Conservation (phyloP, 306 rosid genomes). For the Trifolium pratense region DNA sequence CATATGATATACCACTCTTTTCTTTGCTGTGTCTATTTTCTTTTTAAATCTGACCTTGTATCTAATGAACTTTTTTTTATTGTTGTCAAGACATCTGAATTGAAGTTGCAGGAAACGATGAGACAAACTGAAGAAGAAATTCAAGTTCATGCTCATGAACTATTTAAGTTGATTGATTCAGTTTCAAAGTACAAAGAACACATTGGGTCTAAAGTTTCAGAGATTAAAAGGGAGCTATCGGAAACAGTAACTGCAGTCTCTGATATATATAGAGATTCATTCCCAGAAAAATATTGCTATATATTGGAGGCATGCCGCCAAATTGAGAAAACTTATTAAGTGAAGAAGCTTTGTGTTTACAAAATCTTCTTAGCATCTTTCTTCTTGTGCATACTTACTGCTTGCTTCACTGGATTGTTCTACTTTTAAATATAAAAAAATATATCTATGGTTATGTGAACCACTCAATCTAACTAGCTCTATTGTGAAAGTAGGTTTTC, state of each 20-base stretch:
- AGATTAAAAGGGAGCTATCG: slow-evolving; percentile 61
- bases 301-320: neutral
- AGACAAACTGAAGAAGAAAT: slow-evolving; percentile 68
- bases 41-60: neutral
- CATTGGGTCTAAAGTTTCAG: slow-evolving; percentile 56
- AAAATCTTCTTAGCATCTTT: neutral
- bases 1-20: neutral
- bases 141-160: slow-evolving; percentile 56
- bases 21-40: neutral
- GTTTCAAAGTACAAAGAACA: slow-evolving; percentile 69
- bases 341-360: neutral
- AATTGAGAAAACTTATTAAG: neutral
- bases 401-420: neutral
- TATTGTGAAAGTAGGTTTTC: neutral
- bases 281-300: slow-evolving; percentile 2
- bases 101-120: slow-evolving; percentile 67
- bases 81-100: slow-evolving; percentile 60
- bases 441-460: neutral
- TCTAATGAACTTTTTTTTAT: slow-evolving; percentile 34
- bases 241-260: slow-evolving; percentile 65
- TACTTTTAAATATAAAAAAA: neutral
- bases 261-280: slow-evolving; percentile 43
- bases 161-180: slow-evolving; percentile 61
- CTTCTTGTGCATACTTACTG: neutral
- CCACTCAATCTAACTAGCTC: neutral